Percentiles rank a stretch among this genome's conserved stretches.
Evolutionary conservation across 2,329 filamentous ascomycete species (phyloP).

Genomic region (Escovopsis sp.): DNA sequence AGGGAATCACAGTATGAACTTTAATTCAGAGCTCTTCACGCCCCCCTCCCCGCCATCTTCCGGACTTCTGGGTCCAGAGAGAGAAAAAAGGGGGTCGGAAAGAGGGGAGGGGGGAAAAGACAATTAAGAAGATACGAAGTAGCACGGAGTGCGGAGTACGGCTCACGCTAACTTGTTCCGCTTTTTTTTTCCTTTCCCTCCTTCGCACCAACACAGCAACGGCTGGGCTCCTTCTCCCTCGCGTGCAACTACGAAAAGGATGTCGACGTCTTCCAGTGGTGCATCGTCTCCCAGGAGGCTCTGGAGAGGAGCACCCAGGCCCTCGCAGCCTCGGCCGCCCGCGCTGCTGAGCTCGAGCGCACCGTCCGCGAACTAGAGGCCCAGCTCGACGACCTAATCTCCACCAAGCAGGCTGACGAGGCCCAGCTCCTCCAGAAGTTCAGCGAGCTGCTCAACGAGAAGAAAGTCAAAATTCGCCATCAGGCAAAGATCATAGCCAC

Average conservation of each 20-base stretch:
- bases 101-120: too few species aligned
- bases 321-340: slow-evolving; percentile 25
- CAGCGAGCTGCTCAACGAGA: slow-evolving; percentile 55
- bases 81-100: too few species aligned
- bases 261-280: slow-evolving; percentile 57
- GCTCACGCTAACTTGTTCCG: slow-evolving; percentile 9
- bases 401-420: slow-evolving; percentile 52
- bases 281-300: slow-evolving; percentile 38
- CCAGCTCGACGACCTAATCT: slow-evolving; percentile 51
- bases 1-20: slow-evolving; percentile 48
- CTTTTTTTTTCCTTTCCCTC: too few species aligned
- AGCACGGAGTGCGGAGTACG: too few species aligned
- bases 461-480: slow-evolving; percentile 65
- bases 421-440: slow-evolving; percentile 53
- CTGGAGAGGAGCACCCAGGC: slow-evolving; percentile 28
- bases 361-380: slow-evolving; percentile 41
- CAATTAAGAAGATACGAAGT: too few species aligned
- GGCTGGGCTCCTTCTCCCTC: slow-evolving; percentile 49
- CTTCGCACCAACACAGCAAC: slow-evolving; percentile 34
- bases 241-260: slow-evolving; percentile 38
- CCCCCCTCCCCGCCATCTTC: background rate
- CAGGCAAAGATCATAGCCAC: slow-evolving; percentile 46
- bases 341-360: slow-evolving; percentile 33
- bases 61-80: too few species aligned
- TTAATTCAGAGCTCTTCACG: background rate